Percentiles rank a stretch among this genome's conserved stretches.
Conservation (phyloP, 1,284 basidiomycete genomes). For the Sporisorium scitamineum region DNA sequence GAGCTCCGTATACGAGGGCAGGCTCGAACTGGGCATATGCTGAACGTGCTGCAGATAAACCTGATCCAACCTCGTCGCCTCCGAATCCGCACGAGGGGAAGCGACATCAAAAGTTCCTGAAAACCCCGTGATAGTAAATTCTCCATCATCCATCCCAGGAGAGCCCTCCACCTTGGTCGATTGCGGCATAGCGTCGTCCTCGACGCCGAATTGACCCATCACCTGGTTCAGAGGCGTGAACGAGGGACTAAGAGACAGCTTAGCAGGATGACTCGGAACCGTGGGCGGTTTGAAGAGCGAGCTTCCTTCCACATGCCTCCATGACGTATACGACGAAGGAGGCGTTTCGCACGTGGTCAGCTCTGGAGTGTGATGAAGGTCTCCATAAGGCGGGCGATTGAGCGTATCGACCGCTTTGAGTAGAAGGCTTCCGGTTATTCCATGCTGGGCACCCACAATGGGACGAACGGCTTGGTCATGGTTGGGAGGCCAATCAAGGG, state of each 20-base stretch:
- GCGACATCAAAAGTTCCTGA: not conserved
- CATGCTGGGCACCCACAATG: not conserved
- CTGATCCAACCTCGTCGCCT: not conserved
- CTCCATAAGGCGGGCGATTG: constrained; percentile 4
- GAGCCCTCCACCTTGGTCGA: not conserved
- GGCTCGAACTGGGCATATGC: not conserved
- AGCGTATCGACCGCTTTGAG: constrained; percentile 4
- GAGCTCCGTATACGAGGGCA: not conserved
- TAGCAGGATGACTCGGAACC: constrained; percentile 6
- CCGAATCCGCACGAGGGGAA: too few species aligned
- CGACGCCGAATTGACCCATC: not conserved
- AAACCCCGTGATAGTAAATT: not conserved
- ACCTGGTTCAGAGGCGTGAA: not conserved
- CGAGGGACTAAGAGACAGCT: not conserved
- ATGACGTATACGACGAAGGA: constrained; percentile 1
- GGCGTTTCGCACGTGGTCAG: constrained; percentile 2
- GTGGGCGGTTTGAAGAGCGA: not conserved
- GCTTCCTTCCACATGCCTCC: not conserved
- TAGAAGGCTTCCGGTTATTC: not conserved
- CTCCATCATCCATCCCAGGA: not conserved
- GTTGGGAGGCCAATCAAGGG: not conserved
- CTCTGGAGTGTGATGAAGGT: not conserved
- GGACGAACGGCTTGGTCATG: not conserved
- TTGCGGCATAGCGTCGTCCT: not conserved
- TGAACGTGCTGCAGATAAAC: not conserved